A percentile compares a stretch with the other conserved stretches of the same genome.
phyloP scores from a whole-genome alignment of 2,329 filamentous ascomycete genomes.

The Aureobasidium zeae region DNA sequence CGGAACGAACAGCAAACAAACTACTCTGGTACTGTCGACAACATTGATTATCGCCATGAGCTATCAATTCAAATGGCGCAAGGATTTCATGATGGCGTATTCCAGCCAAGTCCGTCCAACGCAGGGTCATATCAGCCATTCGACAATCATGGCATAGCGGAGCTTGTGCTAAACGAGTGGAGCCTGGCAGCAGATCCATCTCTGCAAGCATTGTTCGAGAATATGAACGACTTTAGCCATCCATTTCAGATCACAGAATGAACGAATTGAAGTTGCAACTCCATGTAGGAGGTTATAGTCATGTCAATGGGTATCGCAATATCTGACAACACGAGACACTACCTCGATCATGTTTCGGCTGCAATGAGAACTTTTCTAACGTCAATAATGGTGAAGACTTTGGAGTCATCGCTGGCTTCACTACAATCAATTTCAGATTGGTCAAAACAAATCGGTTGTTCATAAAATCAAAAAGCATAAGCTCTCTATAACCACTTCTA shows the following conservation, averaged over 20 bases:
- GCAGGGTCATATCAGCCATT: not conserved
- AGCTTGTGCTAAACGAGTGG: conserved; percentile 9
- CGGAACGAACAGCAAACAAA: not conserved
- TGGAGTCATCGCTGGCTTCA: no score
- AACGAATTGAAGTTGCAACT: no score
- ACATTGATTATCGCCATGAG: conserved; percentile 8
- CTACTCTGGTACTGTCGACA: not conserved
- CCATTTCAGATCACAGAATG: conserved; percentile 3
- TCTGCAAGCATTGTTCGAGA: not conserved
- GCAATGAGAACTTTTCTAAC: no score
- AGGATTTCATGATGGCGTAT: conserved; percentile 1
- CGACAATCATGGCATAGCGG: not conserved
- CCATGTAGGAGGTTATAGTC: no score
- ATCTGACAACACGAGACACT: no score
- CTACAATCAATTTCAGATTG: no score
- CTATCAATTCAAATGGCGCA: conserved; percentile 3
- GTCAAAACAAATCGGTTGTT: no score
- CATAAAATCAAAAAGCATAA: not conserved
- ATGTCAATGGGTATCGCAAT: no score
- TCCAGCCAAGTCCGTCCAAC: conserved; percentile 1
- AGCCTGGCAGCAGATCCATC: conserved; percentile 1
- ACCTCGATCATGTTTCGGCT: no score
- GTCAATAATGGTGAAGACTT: no score
- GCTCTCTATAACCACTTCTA: no score
- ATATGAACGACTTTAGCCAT: conserved; percentile 5